Base-by-base conservation (phyloP, 2,329 filamentous ascomycete genomes). In the Drechslerella dactyloides region DNA sequence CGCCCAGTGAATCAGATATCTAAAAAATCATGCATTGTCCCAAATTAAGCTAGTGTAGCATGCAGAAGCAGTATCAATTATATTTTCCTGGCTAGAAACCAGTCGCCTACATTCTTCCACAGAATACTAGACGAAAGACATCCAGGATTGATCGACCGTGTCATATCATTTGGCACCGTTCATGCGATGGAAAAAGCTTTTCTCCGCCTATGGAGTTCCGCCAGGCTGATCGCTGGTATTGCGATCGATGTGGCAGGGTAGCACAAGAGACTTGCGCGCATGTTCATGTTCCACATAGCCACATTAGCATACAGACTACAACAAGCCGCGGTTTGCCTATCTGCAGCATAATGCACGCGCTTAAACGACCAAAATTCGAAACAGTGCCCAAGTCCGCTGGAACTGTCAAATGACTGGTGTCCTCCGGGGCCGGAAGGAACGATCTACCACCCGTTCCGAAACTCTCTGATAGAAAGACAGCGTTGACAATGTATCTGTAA, bases 371-470 rank as follows among this genome's bases (percentile, higher is more conserved):
- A 8, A 27, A 61, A 62, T 35, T 54, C 17, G 44, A 27, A 48
- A 53, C 17, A 11, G 44, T n/a, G n/a, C n/a, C n/a, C n/a, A n/a
- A n/a, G n/a, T n/a, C n/a, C n/a, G n/a, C n/a, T n/a, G n/a, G n/a
- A n/a, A n/a, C n/a, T n/a, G n/a, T n/a, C n/a, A 62, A 62, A 62
- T 55, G 40, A 63, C 50, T 50, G 50, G 59, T 55, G 51, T 56
- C 2, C 8, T 33, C 35, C 10, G n/a, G n/a, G n/a, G 10, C 51
- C 30, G 30, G 59, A 50, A 37, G 40, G 46, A 64, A 50, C 53
- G 46, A 63, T 63, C 48, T 44, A 69, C 54, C 51, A 51, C 57
- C 50, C 50, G 60, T 70, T 63, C 65, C 65, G 65, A 70, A 63
- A 63, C 63, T 52, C 58, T 42, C 58, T 48, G 19, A 21, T 17